Evolutionary conservation across 495 filamentous ascomycete species (phyloP), one percentile per base, ranked within the genome.

Genomic region (Astrothelium macrocarpum): DNA sequence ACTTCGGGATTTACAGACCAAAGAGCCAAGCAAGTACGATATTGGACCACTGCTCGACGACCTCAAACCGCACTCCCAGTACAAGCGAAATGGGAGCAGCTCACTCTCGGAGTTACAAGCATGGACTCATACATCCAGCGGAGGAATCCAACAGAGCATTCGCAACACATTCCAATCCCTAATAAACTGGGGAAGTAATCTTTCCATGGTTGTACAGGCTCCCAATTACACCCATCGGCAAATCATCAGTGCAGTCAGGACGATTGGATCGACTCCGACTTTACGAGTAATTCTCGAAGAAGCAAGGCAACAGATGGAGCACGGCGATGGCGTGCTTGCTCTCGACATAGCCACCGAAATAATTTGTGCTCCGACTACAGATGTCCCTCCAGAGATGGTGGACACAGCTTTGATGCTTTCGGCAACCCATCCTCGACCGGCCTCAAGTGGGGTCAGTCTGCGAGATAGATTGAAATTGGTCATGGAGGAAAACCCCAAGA

Each of bases 141-240:
- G 85, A 18, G 88, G 89, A 1, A 71, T 94, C 2, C 65, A 78
- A 2, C 78, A 79, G n/a, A 80, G 82, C 31, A 72, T 95, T 53
- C 79, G 87, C 39, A 77, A 81, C 59, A 85, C 85, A 1, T 76
- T 95, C 9, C 85, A 88, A 59, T 78, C 78, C 4, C 81, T 96
- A 0, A 77, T 88, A 1, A 75, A 85, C 20, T 97, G 93, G 94
- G 85, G 81, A 46, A 75, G 86, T 2, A 81, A 84, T 61, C 59
- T 34, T 0, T 81, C 82, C 9, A 78, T 87, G 25, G 85, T 80
- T 64, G 81, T 82, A 63, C 82, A 86, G 42, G 88, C 90, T 9
- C 83, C 87, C 1, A 80, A 81, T 16, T 97, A 95, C 74, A 90
- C 88, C 0, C 89, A 93, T 71, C 85, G 88, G 16, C 89, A 90